Base-by-base conservation (phyloP, 441 rosid genomes). In the Brassica hybrid region DNA sequence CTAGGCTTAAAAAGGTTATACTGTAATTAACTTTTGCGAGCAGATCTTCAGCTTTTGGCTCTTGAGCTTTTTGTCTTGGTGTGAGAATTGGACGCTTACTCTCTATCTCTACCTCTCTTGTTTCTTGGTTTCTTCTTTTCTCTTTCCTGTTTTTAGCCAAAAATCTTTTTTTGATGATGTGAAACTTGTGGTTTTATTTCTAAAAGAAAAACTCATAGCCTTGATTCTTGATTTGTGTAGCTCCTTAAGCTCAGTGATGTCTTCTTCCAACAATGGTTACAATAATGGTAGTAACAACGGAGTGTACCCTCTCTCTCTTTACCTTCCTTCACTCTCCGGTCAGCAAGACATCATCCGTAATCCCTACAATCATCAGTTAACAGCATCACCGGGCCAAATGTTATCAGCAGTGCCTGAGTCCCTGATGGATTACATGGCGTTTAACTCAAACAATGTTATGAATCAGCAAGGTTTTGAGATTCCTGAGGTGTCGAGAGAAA, bases 261-360 rank as follows among this genome's bases (percentile, higher is more conserved):
- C 79, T 67, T 75, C 77, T 61, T 52, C 70, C 74, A 80, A 75
- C 56, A 66, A 69, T 70, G 65, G 30, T 34, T 60, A 76, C 23
- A 69, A 64, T 4, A 62, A 48, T 41, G 68, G 63, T 11, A 41
- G 48, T 66, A 54, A 8, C 59, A 50, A 13, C 67, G 83, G 73
- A 75, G 62, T 43, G 18, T 60, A 75, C 74, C 80, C 76, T 25
- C 74, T 80, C n/a, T 66, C 80, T 30, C 67, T 75, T 60, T 80
- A 80, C 45, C 83, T 80, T 25, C 50, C 83, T 71, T 80, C 83
- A 59, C 70, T 76, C 41, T 52, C 80, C 4, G 68, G 67, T 17
- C 74, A 76, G 27, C 73, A 75, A 36, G 73, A 19, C 43, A 50
- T 65, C 66, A 65, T 75, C 45, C 64, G 57, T 19, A 73, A 70